phyloP scores from a whole-genome alignment of 352 stramenopile genomes.

The Pythium utonaiense region DNA sequence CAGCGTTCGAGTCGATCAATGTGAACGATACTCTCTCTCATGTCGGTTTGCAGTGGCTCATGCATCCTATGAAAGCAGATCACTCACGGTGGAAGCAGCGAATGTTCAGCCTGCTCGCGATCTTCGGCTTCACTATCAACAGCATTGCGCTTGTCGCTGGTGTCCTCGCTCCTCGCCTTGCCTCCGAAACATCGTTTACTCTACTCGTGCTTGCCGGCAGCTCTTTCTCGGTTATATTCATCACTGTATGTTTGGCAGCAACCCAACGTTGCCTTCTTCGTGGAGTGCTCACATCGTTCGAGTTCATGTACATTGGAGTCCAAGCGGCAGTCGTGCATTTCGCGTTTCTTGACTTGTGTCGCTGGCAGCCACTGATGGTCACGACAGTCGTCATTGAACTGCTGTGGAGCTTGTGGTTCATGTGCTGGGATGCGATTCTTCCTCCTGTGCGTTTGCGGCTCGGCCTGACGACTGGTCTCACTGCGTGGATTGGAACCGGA shows the following conservation, averaged over 20 bases:
- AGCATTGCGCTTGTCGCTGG: background rate
- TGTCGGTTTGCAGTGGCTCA: conserved; percentile 30
- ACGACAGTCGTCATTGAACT: background rate
- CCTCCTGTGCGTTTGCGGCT: background rate
- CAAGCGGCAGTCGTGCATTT: background rate
- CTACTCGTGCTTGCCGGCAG: background rate
- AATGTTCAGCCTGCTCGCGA: background rate
- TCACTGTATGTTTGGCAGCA: background rate
- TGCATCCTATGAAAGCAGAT: background rate
- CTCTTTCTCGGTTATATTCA: background rate
- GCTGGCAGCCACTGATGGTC: conserved; percentile 5
- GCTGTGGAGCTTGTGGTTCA: background rate
- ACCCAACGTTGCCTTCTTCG: background rate
- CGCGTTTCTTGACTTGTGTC: background rate
- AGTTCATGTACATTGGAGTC: background rate
- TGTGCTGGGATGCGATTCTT: conserved; percentile 1
- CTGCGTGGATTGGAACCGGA: background rate
- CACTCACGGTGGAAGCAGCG: background rate
- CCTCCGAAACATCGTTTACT: background rate
- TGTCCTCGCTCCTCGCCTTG: background rate
- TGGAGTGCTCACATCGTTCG: background rate
- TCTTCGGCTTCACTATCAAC: background rate
- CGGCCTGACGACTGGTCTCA: background rate
- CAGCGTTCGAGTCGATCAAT: conserved; percentile 10
- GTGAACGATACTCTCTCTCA: conserved; percentile 17